A percentile compares a stretch with the other conserved stretches of the same genome.
Conservation (phyloP, 2,329 filamentous ascomycete genomes). For the Penicillium brevicompactum region DNA sequence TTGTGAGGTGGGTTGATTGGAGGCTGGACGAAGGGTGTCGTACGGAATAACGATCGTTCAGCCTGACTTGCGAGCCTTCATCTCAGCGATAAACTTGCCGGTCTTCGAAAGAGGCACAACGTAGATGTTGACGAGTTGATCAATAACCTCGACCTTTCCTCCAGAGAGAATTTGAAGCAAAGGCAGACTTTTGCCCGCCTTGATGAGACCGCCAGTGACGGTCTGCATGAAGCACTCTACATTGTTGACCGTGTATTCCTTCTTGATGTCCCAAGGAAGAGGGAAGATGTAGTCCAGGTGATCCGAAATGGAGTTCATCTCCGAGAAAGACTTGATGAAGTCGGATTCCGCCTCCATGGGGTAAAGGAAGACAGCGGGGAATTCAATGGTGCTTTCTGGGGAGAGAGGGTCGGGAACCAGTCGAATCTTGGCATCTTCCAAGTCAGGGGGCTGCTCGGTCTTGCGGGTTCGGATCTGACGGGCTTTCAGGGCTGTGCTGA, state of each 20-base stretch:
- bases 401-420: slow-evolving; percentile 74
- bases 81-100: slow-evolving; percentile 77
- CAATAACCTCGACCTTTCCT: slow-evolving; percentile 82
- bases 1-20: neutral
- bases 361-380: slow-evolving; percentile 84
- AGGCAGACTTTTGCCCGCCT: slow-evolving; percentile 82
- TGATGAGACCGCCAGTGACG: slow-evolving; percentile 73
- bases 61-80: slow-evolving; percentile 69
- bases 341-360: slow-evolving; percentile 80
- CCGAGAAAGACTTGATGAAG: slow-evolving; percentile 84
- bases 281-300: slow-evolving; percentile 87
- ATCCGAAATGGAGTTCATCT: slow-evolving; percentile 72
- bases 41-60: slow-evolving; percentile 16
- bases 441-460: slow-evolving; percentile 75
- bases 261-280: slow-evolving; percentile 76
- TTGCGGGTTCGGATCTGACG: slow-evolving; percentile 69
- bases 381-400: slow-evolving; percentile 68
- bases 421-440: slow-evolving; percentile 77
- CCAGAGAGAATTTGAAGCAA: slow-evolving; percentile 73
- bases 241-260: slow-evolving; percentile 64
- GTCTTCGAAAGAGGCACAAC: slow-evolving; percentile 74
- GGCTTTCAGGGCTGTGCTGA: slow-evolving; percentile 67
- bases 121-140: slow-evolving; percentile 80
- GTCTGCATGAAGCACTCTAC: slow-evolving; percentile 95
- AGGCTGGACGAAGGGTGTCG: neutral